These are phyloP conservation scores for Kurtzmaniella quercitrusa DNA, from an alignment of 1,139 yeast species.

Conservation along the genomic window DNA sequence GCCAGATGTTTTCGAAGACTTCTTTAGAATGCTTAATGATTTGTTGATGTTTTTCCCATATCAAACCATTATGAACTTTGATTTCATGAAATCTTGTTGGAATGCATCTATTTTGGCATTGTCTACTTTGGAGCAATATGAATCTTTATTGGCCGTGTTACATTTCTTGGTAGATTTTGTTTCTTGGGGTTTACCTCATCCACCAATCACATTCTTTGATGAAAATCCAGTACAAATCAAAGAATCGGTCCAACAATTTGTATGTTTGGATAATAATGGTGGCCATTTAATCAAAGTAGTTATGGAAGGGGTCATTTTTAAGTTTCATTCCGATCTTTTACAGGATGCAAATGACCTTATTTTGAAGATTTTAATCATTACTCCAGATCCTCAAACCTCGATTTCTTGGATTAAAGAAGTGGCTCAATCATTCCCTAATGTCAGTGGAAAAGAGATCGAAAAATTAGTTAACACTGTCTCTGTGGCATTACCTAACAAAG, in stretches of 20 bases:
- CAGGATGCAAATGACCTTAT: conserved; percentile 75
- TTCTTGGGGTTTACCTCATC: conserved; percentile 77
- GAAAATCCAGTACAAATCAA: conserved; percentile 48
- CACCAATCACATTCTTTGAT: conserved; percentile 70
- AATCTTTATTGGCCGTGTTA: conserved; percentile 65
- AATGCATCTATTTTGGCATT: conserved; percentile 59
- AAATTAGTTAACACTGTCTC: conserved; percentile 55
- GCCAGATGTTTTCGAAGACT: conserved; percentile 84
- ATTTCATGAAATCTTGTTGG: conserved; percentile 53
- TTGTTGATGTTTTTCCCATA: conserved; percentile 75
- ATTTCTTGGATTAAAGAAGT: conserved; percentile 60
- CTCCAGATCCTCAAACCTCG: conserved; percentile 37
- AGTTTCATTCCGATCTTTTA: conserved; percentile 67
- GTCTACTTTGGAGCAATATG: conserved; percentile 56
- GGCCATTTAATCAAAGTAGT: conserved; percentile 50
- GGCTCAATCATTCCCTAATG: conserved; percentile 55
- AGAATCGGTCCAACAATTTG: conserved; percentile 36
- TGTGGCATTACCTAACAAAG: conserved; percentile 62
- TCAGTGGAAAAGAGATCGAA: conserved; percentile 60
- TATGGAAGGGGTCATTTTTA: conserved; percentile 63
- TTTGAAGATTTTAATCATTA: conserved; percentile 58
- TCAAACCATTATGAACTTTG: conserved; percentile 53
- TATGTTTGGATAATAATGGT: conserved; percentile 50
- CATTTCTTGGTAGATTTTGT: conserved; percentile 76
- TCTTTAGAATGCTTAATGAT: conserved; percentile 79